These are phyloP conservation scores for Arabidopsis thaliana DNA, from an alignment of 345 rosid genomes.

Conservation along the genomic window TAIR10.1 NC_003075.7:13803501-13804000, in stretches of 20 bases:
- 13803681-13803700: conserved; percentile 73
- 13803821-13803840: conserved; percentile 63
- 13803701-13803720: conserved; percentile 63
- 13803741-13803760: background rate
- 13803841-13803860: conserved; percentile 93
- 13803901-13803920: conserved; percentile 99
- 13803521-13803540: conserved; percentile 72
- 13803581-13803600: background rate
- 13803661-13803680: conserved; percentile 86
- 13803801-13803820: background rate
- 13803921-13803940: conserved; percentile 57
- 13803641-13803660: conserved; percentile 75
- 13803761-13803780: background rate
- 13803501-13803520: conserved; percentile 93
- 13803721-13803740: conserved; percentile 62
- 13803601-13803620: conserved; percentile 58
- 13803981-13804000: conserved; percentile 52
- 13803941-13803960: conserved; percentile 6
- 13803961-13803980: background rate
- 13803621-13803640: conserved; percentile 96
- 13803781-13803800: background rate
- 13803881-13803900: conserved; percentile 97
- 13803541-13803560: conserved; percentile 4
- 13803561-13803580: background rate
- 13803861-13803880: conserved; percentile 91